A percentile compares a stretch with the other conserved stretches of the same genome.
These are phyloP conservation scores for Lachnellula suecica DNA, from an alignment of 2,329 filamentous ascomycete genomes.

Conservation along the genomic window DNA sequence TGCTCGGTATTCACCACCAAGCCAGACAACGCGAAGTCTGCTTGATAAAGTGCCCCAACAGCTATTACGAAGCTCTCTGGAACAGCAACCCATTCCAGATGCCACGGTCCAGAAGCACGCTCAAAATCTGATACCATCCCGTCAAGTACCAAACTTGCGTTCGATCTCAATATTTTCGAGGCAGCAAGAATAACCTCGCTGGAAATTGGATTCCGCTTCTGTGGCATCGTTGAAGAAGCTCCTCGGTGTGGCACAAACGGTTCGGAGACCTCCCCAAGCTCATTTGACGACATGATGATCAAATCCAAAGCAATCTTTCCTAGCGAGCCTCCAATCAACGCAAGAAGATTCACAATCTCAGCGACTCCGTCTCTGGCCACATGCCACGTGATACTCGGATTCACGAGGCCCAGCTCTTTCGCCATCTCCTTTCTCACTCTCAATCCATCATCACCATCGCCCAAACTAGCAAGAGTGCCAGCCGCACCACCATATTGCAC, in stretches of 20 bases:
- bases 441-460: slow-evolving; percentile 45
- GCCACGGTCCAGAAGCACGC: slow-evolving; percentile 57
- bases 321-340: slow-evolving; percentile 50
- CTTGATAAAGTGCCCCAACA: slow-evolving; percentile 52
- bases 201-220: slow-evolving; percentile 59
- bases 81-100: slow-evolving; percentile 57
- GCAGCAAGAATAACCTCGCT: slow-evolving; percentile 55
- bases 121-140: slow-evolving; percentile 59
- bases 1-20: slow-evolving; percentile 48
- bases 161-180: slow-evolving; percentile 51
- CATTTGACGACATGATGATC: slow-evolving; percentile 58
- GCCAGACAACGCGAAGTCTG: slow-evolving; percentile 50
- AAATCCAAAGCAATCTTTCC: slow-evolving; percentile 57
- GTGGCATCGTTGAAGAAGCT: slow-evolving; percentile 56
- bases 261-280: slow-evolving; percentile 53
- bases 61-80: slow-evolving; percentile 53
- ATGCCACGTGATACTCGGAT: slow-evolving; percentile 57
- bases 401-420: slow-evolving; percentile 43
- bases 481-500: slow-evolving; percentile 58
- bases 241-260: slow-evolving; percentile 55
- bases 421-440: slow-evolving; percentile 49
- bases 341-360: slow-evolving; percentile 52
- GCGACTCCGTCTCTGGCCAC: slow-evolving; percentile 53
- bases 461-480: slow-evolving; percentile 53
- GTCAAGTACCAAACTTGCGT: slow-evolving; percentile 52